phyloP scores from a whole-genome alignment of 2,329 filamentous ascomycete genomes.

The Trichophyton verrucosum region DNA sequence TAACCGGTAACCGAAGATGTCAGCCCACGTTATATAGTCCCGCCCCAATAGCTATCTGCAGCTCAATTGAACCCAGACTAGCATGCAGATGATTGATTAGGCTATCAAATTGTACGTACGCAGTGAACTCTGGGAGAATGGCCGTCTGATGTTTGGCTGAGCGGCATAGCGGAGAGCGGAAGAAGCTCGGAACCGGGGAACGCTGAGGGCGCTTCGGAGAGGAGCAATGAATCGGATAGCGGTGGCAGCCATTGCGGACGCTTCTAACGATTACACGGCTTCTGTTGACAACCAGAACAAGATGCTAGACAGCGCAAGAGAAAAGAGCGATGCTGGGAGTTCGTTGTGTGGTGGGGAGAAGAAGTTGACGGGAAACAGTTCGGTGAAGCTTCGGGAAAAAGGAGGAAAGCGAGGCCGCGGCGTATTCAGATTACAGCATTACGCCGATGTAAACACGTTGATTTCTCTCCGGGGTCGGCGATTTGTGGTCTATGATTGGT shows the following conservation, averaged over 20 bases:
- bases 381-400: constrained; percentile 1
- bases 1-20: background rate
- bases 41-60: background rate
- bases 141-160: constrained; percentile 17
- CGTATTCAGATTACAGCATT: background rate
- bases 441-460: background rate
- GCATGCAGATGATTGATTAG: background rate
- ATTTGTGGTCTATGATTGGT: background rate
- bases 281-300: background rate
- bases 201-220: constrained; percentile 10
- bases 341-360: constrained; percentile 1
- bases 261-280: background rate
- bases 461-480: background rate
- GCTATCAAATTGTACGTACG: constrained; percentile 19
- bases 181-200: constrained; percentile 9
- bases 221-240: constrained; percentile 18
- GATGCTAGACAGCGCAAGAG: background rate
- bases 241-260: constrained; percentile 26
- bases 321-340: background rate
- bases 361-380: background rate
- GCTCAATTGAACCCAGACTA: background rate
- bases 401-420: background rate
- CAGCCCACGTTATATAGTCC: background rate
- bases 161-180: constrained; percentile 10
- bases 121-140: constrained; percentile 31